Evolutionary conservation across 129 eudicot genomes (phyloP), one percentile per base, ranked within the genome.

Genomic region (Artemisia annua): DNA sequence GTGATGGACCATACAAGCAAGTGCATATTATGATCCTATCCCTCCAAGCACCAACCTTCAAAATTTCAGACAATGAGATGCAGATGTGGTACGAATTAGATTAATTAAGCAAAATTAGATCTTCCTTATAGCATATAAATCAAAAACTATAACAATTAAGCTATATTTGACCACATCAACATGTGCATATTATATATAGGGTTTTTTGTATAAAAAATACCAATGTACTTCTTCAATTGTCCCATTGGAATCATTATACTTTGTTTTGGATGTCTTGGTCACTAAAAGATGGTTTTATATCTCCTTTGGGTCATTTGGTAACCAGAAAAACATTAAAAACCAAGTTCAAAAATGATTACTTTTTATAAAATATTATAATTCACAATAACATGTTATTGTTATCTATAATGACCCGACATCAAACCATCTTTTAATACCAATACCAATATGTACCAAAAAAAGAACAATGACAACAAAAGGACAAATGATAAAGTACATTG

Each of bases 21-120:
- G 96, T 88, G 88, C 91, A 88, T 76, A 94, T 86, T 79, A 90
- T 79, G 69, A 94, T 85, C 72, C 97, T 84, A 66, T 94, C 97
- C 88, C 94, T 90, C 99, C 99, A 94, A 53, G 97, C 88, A 79
- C 99, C 99, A 65, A 86, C 87, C 99, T 94, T 79, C 44, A 28
- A 49, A 39, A 13, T 65, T 63, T 50, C 50, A 9, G 11, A 39
- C 55, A 63, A 66, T 63, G 5, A 17, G 67, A 32, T 5, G 16
- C 32, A 64, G 6, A 50, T 32, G 62, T 32, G 2, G 46, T 66
- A 19, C 19, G 13, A 60, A 26, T 7, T 18, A 24, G 56, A 59
- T 32, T 13, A 71, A 58, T 10, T 59, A 59, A 11, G 5, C 14
- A 52, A 11, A 52, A 52, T 51, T 52, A 16, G 50, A 69, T 49